Evolutionary conservation across 208 protist species (phyloP).

Genomic region (Wallacemonas sp.): DNA sequence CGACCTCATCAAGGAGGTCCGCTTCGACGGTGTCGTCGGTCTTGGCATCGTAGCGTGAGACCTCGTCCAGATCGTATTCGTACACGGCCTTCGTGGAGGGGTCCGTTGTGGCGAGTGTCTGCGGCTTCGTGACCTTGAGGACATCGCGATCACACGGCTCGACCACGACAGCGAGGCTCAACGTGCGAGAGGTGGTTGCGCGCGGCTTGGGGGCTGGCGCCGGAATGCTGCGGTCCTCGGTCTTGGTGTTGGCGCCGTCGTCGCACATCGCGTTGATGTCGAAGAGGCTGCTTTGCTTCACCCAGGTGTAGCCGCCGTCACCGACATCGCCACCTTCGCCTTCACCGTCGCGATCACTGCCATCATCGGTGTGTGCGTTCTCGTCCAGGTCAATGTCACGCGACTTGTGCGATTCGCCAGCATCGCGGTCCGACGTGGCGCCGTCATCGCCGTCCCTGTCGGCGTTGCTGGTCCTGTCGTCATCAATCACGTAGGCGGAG

Average conservation of each 20-base stretch:
- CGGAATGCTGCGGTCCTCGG: not conserved
- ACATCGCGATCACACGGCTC: not conserved
- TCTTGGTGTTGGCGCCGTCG: not conserved
- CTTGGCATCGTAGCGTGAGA: not conserved
- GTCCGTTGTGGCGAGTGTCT: not conserved
- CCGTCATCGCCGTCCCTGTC: not conserved
- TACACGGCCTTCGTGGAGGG: not conserved
- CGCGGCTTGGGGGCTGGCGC: conserved; percentile 4
- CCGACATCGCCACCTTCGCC: not conserved
- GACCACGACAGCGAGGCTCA: conserved; percentile 9
- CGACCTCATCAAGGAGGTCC: not conserved
- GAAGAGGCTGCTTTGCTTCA: conserved; percentile 15
- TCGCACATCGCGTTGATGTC: not conserved
- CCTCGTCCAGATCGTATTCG: conserved; percentile 14
- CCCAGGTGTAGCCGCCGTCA: not conserved
- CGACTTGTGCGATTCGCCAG: too few relatives aligned
- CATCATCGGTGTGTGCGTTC: not conserved
- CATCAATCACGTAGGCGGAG: not conserved
- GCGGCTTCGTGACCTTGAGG: not conserved
- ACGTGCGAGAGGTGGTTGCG: not conserved
- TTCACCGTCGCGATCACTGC: not conserved
- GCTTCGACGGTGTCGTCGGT: not conserved
- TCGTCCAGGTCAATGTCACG: not conserved
- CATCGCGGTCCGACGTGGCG: not conserved
- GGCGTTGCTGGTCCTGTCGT: not conserved